Percentiles rank a stretch among this genome's conserved stretches.
phyloP scores from a whole-genome alignment of 768 basidiomycete genomes.

The Podaxis rugospora region DNA sequence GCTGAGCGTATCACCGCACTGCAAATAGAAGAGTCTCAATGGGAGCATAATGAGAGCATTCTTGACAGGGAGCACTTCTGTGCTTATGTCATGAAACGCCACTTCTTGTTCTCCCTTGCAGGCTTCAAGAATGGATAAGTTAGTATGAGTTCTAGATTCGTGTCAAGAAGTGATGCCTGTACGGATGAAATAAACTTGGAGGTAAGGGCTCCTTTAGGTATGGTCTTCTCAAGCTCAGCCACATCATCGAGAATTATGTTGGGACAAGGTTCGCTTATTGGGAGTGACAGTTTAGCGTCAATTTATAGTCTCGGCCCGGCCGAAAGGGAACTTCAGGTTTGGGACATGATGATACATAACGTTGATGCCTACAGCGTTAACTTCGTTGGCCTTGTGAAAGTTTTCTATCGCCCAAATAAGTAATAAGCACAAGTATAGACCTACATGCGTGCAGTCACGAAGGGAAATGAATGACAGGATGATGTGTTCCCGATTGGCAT shows the following conservation, averaged over 20 bases:
- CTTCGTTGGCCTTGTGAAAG: not conserved
- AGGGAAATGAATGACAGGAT: not conserved
- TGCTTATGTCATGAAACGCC: slow-evolving; percentile 5
- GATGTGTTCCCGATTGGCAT: slow-evolving; percentile 4
- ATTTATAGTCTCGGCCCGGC: slow-evolving; percentile 5
- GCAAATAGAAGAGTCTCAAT: slow-evolving; percentile 5
- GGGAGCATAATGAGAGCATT: not conserved
- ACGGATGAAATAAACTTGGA: slow-evolving; percentile 1
- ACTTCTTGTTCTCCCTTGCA: not conserved
- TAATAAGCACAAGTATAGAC: not conserved
- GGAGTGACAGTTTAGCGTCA: not conserved
- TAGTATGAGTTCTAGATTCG: slow-evolving; percentile 1
- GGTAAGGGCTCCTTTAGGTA: slow-evolving; percentile 5
- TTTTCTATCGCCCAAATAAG: not conserved
- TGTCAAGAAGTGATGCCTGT: slow-evolving; percentile 6
- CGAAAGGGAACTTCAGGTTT: not conserved
- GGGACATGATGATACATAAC: slow-evolving; percentile 2
- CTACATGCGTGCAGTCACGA: not conserved
- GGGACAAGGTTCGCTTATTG: slow-evolving; percentile 3
- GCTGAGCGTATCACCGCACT: slow-evolving; percentile 17
- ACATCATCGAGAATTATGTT: slow-evolving; percentile 7
- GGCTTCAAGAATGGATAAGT: not conserved
- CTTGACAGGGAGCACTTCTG: not conserved
- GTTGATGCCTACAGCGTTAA: not conserved
- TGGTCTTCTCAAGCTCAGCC: slow-evolving; percentile 8